Percentiles rank a stretch among this genome's conserved stretches.
phyloP scores from a whole-genome alignment of 2,329 filamentous ascomycete genomes.

The Penicillium sp. region DNA sequence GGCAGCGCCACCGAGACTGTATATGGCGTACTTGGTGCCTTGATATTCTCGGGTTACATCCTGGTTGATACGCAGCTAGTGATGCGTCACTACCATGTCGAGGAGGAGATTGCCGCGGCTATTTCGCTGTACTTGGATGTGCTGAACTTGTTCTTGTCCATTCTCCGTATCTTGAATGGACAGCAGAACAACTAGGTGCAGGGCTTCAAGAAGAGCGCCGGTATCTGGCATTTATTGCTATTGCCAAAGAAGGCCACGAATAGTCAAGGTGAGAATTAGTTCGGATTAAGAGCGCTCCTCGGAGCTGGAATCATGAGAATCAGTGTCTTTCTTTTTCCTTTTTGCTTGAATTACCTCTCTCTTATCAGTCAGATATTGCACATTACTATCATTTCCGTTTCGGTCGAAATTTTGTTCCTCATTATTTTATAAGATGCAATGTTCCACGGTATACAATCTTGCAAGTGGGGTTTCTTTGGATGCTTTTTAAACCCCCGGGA shows the following conservation, averaged over 20 bases:
- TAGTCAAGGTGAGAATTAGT: neutral
- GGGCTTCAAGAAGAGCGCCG: neutral
- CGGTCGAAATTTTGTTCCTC: too few species aligned
- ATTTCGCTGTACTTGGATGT: slow-evolving; percentile 96
- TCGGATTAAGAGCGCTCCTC: slow-evolving; percentile 3
- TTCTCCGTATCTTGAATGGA: slow-evolving; percentile 93
- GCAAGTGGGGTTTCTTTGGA: too few species aligned
- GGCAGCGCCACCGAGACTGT: slow-evolving; percentile 78
- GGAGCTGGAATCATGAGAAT: slow-evolving; percentile 1
- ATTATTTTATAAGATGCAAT: too few species aligned
- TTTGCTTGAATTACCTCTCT: neutral
- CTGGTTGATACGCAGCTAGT: slow-evolving; percentile 95
- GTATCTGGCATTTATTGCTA: neutral
- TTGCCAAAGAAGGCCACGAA: neutral
- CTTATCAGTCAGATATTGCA: too few species aligned
- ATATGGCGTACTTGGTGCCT: slow-evolving; percentile 76
- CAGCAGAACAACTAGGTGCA: slow-evolving; percentile 78
- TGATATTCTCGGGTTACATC: slow-evolving; percentile 94
- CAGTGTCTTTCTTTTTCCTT: neutral
- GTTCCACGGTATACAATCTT: too few species aligned
- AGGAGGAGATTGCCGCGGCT: slow-evolving; percentile 94
- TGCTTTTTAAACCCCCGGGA: too few species aligned
- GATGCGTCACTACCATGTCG: slow-evolving; percentile 92
- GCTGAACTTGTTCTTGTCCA: slow-evolving; percentile 95
- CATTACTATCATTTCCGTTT: too few species aligned